Conservation (phyloP, 2,329 filamentous ascomycete species). For the Stagonosporopsis cucurbitacearum region DNA sequence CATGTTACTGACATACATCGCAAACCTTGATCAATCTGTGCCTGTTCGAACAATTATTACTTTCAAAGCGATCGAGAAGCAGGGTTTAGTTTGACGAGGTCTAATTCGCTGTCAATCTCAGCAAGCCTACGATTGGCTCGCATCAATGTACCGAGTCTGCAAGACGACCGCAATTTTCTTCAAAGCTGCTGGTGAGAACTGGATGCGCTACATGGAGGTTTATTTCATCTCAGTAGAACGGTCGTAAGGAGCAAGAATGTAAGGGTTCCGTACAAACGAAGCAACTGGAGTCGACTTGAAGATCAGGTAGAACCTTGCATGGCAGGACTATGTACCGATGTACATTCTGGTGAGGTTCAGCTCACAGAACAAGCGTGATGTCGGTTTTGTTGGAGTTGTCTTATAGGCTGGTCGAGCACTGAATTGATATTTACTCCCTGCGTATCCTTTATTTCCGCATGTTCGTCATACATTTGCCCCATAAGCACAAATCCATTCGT, state of each 20-base stretch:
- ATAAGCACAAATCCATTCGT: background rate
- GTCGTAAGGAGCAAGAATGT: background rate
- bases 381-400: background rate
- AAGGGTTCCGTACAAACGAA: background rate
- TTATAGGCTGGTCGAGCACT: background rate
- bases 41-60: background rate
- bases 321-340: background rate
- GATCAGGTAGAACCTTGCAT: background rate
- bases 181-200: background rate
- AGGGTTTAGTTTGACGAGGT: background rate
- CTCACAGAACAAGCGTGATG: background rate
- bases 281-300: background rate
- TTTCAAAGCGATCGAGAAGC: background rate
- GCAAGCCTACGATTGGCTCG: conserved; percentile 2
- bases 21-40: background rate
- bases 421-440: background rate
- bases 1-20: background rate
- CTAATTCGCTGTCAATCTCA: background rate
- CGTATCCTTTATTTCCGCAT: background rate
- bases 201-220: background rate
- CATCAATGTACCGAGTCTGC: background rate
- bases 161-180: background rate
- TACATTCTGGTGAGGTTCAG: background rate
- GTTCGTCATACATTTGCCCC: conserved; percentile 2
- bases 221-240: background rate